A percentile compares a stretch with the other conserved stretches of the same genome.
Conservation (phyloP, 345 rosid species). For the Bruguiera gymnorhiza region DNA sequence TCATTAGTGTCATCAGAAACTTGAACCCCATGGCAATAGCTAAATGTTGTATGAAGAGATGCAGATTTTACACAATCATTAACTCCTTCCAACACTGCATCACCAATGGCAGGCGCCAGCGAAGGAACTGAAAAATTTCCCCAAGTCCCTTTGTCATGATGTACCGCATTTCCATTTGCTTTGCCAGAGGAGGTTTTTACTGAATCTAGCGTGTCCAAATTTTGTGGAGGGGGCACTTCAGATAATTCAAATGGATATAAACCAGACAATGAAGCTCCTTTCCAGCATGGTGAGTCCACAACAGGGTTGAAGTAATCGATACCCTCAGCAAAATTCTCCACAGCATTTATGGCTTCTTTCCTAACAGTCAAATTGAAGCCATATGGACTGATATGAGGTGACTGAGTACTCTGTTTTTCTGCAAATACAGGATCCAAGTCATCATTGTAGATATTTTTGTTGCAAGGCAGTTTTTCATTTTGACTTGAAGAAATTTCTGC, state of each 20-base stretch:
- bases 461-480: conserved; percentile 19
- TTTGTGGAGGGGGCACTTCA: conserved; percentile 21
- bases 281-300: conserved; percentile 61
- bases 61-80: conserved; percentile 23
- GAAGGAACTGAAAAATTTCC: conserved; percentile 21
- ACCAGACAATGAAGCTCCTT: conserved; percentile 42
- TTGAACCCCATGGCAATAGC: conserved; percentile 18
- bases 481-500: conserved; percentile 19
- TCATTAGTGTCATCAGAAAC: conserved; percentile 23
- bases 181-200: conserved; percentile 26
- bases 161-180: conserved; percentile 16
- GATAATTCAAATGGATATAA: conserved; percentile 32
- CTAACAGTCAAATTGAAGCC: conserved; percentile 29
- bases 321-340: conserved; percentile 39
- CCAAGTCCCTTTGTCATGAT: conserved; percentile 13
- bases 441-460: conserved; percentile 27
- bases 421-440: conserved; percentile 16
- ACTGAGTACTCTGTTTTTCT: conserved; percentile 26
- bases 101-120: conserved; percentile 16
- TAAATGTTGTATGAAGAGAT: conserved; percentile 14
- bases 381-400: conserved; percentile 34
- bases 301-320: conserved; percentile 38
- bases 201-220: conserved; percentile 30
- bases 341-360: conserved; percentile 28
- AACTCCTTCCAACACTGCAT: conserved; percentile 17